Evolutionary conservation across 768 basidiomycete genomes (phyloP).

Genomic region (Peribolospora kevripleyi): DNA sequence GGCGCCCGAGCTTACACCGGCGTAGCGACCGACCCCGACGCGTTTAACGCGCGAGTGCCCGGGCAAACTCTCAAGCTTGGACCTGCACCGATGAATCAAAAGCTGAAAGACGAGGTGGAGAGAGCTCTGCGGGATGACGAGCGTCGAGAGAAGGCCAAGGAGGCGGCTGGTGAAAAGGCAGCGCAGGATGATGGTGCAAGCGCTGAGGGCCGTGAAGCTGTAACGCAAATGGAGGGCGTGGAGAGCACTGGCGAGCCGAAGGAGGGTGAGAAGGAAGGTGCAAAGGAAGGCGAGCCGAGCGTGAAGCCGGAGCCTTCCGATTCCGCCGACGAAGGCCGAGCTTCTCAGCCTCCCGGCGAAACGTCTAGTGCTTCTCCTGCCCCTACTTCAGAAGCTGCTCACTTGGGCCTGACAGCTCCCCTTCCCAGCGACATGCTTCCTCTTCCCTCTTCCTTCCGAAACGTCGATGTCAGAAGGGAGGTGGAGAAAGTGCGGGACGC

Average conservation of each 20-base stretch:
- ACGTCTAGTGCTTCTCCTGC: constrained; percentile 17
- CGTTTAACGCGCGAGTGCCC: not conserved
- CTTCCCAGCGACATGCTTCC: constrained; percentile 50
- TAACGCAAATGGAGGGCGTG: constrained; percentile 39
- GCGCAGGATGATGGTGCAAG: not conserved
- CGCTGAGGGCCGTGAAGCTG: constrained; percentile 2
- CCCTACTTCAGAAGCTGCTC: constrained; percentile 27
- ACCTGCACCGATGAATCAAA: constrained; percentile 49
- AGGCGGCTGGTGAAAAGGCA: not conserved
- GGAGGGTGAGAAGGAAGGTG: not conserved
- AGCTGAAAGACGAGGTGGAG: constrained; percentile 55
- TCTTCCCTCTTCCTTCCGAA: constrained; percentile 56
- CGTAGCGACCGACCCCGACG: not conserved
- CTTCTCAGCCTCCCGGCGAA: not conserved
- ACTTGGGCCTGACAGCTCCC: constrained; percentile 26
- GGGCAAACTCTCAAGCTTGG: constrained; percentile 53
- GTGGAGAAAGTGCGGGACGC: constrained; percentile 71
- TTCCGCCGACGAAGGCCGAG: not conserved
- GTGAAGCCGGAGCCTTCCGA: too few species aligned
- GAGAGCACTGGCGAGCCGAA: constrained; percentile 24
- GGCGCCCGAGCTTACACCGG: not conserved
- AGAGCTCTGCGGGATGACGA: constrained; percentile 54
- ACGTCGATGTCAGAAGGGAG: constrained; percentile 69
- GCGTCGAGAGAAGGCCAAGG: constrained; percentile 7
- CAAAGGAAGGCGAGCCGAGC: not conserved